Evolutionary conservation across 2,329 filamentous ascomycete species (phyloP).

Genomic region (Pseudocercospora pini-densiflorae): DNA sequence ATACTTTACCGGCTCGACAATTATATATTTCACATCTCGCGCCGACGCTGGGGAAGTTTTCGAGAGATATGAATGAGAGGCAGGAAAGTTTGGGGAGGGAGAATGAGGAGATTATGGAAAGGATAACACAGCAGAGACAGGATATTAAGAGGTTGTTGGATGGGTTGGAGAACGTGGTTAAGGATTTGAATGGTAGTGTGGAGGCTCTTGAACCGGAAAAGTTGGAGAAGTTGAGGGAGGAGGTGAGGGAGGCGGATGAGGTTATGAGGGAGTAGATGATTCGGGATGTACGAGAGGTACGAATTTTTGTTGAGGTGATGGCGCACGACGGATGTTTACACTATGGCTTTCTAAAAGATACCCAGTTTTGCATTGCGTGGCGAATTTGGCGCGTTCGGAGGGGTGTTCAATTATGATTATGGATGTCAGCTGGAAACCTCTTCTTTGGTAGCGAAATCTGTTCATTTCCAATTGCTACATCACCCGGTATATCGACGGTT

Average conservation of each 20-base stretch:
- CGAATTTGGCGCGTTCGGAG: neutral
- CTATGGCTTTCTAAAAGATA: neutral
- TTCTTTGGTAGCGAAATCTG: neutral
- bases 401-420: too few relatives aligned
- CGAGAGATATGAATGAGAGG: conserved; percentile 54
- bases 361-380: neutral
- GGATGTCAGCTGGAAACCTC: too few relatives aligned
- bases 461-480: neutral
- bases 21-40: conserved; percentile 64
- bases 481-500: neutral
- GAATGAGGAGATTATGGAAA: conserved; percentile 58
- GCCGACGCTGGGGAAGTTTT: conserved; percentile 59
- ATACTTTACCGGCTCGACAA: conserved; percentile 61
- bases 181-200: conserved; percentile 59
- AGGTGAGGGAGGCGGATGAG: conserved; percentile 35
- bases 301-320: neutral
- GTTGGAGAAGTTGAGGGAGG: conserved; percentile 37
- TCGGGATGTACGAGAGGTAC: too few relatives aligned
- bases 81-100: conserved; percentile 56
- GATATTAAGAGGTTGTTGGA: conserved; percentile 62
- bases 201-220: conserved; percentile 43
- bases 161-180: conserved; percentile 60
- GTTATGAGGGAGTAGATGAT: conserved; percentile 26
- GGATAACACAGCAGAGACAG: conserved; percentile 57
- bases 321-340: neutral